These are phyloP conservation scores for Penicillium sp. DNA, from an alignment of 2,329 filamentous ascomycete genomes.

Conservation along the genomic window DNA sequence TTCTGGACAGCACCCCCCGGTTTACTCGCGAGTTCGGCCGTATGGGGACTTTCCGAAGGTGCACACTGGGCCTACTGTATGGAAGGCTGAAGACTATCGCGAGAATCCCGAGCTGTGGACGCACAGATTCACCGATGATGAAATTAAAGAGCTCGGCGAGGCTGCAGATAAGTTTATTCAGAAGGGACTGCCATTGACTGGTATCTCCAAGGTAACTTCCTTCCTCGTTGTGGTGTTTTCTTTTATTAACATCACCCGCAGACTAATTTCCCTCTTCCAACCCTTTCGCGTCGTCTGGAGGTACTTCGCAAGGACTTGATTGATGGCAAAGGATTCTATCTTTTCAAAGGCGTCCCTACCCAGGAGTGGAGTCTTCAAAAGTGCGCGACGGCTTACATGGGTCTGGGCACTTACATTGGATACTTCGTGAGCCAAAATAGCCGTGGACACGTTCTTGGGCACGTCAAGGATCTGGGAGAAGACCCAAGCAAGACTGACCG, in stretches of 20 bases:
- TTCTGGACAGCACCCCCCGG: constrained; percentile 67
- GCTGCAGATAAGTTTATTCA: constrained; percentile 67
- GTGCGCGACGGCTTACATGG: constrained; percentile 80
- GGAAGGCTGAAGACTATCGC: constrained; percentile 63
- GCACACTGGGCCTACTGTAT: constrained; percentile 68
- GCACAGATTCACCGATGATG: constrained; percentile 63
- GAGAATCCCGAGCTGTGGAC: constrained; percentile 66
- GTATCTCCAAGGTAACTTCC: constrained; percentile 57
- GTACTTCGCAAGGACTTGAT: constrained; percentile 63
- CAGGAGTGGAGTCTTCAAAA: constrained; percentile 70
- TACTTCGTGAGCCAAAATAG: constrained; percentile 84
- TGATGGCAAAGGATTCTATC: constrained; percentile 80
- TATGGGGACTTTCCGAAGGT: constrained; percentile 67
- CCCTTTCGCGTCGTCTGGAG: constrained; percentile 53
- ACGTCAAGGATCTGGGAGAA: constrained; percentile 82
- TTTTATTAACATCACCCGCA: constrained; percentile 12
- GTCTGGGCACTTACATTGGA: constrained; percentile 74
- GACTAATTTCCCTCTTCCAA: constrained; percentile 59
- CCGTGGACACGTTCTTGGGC: constrained; percentile 76
- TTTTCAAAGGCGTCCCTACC: constrained; percentile 80
- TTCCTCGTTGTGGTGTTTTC: no score
- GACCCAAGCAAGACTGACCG: constrained; percentile 75
- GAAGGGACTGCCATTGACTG: constrained; percentile 62
- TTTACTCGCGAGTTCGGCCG: constrained; percentile 60
- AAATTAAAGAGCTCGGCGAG: constrained; percentile 63